A percentile compares a stretch with the other conserved stretches of the same genome.
Evolutionary conservation across 495 filamentous ascomycete genomes (phyloP).

Genomic region (Penicillium riverlandense): DNA sequence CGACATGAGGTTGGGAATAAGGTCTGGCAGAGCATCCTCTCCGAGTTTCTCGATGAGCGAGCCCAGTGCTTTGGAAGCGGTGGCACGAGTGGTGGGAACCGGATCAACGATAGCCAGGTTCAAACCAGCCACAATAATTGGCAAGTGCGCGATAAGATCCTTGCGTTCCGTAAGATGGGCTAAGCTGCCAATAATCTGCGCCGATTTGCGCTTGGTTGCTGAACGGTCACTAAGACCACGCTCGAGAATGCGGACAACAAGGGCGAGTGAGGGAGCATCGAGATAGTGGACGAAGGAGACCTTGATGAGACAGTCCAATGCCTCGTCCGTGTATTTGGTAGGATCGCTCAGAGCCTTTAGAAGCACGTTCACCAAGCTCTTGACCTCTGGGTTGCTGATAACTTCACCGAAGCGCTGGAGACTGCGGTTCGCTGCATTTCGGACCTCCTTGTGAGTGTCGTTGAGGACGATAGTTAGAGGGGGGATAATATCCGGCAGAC

Average conservation of each 20-base stretch:
- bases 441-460: conserved; percentile 96
- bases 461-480: conserved; percentile 89
- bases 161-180: conserved; percentile 95
- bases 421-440: conserved; percentile 84
- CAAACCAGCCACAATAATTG: conserved; percentile 84
- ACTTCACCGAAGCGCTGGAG: conserved; percentile 97
- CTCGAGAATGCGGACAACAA: conserved; percentile 92
- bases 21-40: conserved; percentile 92
- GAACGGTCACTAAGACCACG: conserved; percentile 86
- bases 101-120: conserved; percentile 88
- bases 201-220: conserved; percentile 87
- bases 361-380: conserved; percentile 78
- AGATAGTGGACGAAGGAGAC: conserved; percentile 94
- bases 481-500: conserved; percentile 92
- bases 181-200: conserved; percentile 94
- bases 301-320: conserved; percentile 89
- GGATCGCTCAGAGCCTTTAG: conserved; percentile 96
- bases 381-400: conserved; percentile 95
- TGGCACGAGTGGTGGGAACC: conserved; percentile 93
- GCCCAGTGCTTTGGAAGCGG: conserved; percentile 90
- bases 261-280: conserved; percentile 87
- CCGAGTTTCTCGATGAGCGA: conserved; percentile 95
- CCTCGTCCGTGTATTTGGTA: conserved; percentile 94
- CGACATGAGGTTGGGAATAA: conserved; percentile 94
- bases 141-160: conserved; percentile 85